A percentile compares a stretch with the other conserved stretches of the same genome.
Evolutionary conservation across 2,329 filamentous ascomycete species (phyloP).

Genomic region (Mycosphaerella sp.): DNA sequence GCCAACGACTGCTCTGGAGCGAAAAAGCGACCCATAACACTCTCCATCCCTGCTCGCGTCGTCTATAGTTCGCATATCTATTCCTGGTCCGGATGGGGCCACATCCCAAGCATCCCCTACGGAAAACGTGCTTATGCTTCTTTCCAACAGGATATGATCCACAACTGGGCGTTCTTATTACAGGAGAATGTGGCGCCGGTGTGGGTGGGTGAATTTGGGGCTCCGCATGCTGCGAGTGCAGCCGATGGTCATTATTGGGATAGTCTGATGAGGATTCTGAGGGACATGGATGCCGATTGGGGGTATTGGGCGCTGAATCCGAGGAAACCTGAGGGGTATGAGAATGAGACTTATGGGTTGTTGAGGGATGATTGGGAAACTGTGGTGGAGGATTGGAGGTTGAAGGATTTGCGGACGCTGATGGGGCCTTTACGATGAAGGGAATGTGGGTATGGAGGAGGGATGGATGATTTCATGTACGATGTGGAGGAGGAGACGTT

Average conservation of each 20-base stretch:
- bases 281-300: conserved; percentile 48
- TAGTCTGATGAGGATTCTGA: conserved; percentile 56
- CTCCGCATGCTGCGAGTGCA: conserved; percentile 47
- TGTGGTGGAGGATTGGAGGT: conserved; percentile 25
- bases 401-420: conserved; percentile 23
- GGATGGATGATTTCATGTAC: background rate
- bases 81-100: conserved; percentile 61
- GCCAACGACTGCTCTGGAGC: conserved; percentile 59
- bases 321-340: conserved; percentile 54
- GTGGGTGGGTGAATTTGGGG: conserved; percentile 64
- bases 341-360: conserved; percentile 55
- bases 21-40: conserved; percentile 49
- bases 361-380: conserved; percentile 60
- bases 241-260: conserved; percentile 61
- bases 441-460: background rate
- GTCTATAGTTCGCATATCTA: conserved; percentile 67
- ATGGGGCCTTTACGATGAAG: conserved; percentile 16
- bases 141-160: conserved; percentile 57
- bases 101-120: conserved; percentile 50
- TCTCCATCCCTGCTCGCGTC: conserved; percentile 51
- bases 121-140: conserved; percentile 55
- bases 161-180: conserved; percentile 62
- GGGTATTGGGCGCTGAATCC: conserved; percentile 67
- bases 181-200: conserved; percentile 53
- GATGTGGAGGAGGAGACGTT: background rate